phyloP scores from a whole-genome alignment of 257 asterid genomes.

The Perilla frutescens region DNA sequence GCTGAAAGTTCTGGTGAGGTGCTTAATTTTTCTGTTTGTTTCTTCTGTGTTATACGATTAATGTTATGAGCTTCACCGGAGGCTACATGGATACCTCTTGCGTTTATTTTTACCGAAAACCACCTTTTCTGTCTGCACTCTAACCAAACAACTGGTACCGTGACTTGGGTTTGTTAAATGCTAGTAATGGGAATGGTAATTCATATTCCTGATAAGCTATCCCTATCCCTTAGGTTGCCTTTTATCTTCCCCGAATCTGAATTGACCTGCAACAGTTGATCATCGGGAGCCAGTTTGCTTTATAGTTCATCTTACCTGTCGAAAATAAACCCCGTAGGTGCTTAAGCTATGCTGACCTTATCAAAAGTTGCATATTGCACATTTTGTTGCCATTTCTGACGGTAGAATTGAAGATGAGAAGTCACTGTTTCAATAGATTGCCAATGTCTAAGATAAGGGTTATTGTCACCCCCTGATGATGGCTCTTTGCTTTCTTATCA shows the following conservation, averaged over 20 bases:
- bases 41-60: not conserved
- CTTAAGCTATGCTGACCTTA: constrained; percentile 14
- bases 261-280: not conserved
- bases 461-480: constrained; percentile 6
- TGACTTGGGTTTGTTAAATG: not conserved
- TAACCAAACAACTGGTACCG: not conserved
- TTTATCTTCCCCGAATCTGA: constrained; percentile 1
- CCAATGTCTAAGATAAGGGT: not conserved
- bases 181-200: not conserved
- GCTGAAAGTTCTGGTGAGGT: not conserved
- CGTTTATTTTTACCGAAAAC: not conserved
- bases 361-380: not conserved
- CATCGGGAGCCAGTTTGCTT: constrained; percentile 4
- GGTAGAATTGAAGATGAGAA: constrained; percentile 6
- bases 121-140: not conserved
- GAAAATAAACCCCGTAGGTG: not conserved
- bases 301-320: not conserved
- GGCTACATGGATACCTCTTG: not conserved
- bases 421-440: not conserved
- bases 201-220: not conserved
- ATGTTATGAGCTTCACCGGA: not conserved
- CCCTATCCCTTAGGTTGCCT: not conserved
- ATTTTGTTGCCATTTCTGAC: not conserved
- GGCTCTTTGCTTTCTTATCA: constrained; percentile 35
- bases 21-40: not conserved